Conservation (phyloP, 1,284 basidiomycete genomes). For the Trichosporon sp. region DNA sequence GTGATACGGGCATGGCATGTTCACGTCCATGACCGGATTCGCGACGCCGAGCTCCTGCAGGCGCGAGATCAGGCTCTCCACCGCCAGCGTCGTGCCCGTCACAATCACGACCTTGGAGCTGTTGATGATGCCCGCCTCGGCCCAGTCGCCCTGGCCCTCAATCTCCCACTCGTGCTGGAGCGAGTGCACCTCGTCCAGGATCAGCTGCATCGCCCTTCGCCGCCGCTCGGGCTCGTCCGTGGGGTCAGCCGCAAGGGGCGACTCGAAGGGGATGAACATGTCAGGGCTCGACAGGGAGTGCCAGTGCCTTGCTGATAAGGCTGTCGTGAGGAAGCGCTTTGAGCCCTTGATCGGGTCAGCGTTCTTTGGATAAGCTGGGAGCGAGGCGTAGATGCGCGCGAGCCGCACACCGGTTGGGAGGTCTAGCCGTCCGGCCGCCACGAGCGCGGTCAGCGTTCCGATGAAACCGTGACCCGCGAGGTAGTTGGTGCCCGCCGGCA, state of each 20-base stretch:
- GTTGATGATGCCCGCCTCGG: slow-evolving; percentile 54
- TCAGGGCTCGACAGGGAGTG: slow-evolving; percentile 51
- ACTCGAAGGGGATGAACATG: slow-evolving; percentile 39
- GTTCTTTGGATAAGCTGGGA: slow-evolving; percentile 41
- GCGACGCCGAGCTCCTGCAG: slow-evolving; percentile 51
- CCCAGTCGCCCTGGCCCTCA: slow-evolving; percentile 50
- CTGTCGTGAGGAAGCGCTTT: slow-evolving; percentile 47
- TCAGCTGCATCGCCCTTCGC: slow-evolving; percentile 52
- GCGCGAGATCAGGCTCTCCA: slow-evolving; percentile 50
- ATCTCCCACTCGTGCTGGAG: slow-evolving; percentile 47
- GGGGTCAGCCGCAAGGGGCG: slow-evolving; percentile 31
- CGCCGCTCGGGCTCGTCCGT: slow-evolving; percentile 39
- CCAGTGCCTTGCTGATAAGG: slow-evolving; percentile 52
- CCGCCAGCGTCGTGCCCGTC: slow-evolving; percentile 51
- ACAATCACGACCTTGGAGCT: slow-evolving; percentile 53
- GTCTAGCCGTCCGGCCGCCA: slow-evolving; percentile 51
- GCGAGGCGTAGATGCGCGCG: slow-evolving; percentile 48
- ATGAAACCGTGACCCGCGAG: slow-evolving; percentile 56
- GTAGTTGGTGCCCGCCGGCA: slow-evolving; percentile 49
- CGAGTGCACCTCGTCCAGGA: slow-evolving; percentile 52
- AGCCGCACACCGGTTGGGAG: slow-evolving; percentile 51
- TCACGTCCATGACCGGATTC: slow-evolving; percentile 56
- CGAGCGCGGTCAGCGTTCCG: slow-evolving; percentile 53
- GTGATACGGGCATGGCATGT: slow-evolving; percentile 54
- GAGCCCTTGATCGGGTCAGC: slow-evolving; percentile 19